These are phyloP conservation scores for Agaricus bisporus DNA, from an alignment of 768 basidiomycete species.

Conservation along the genomic window DNA sequence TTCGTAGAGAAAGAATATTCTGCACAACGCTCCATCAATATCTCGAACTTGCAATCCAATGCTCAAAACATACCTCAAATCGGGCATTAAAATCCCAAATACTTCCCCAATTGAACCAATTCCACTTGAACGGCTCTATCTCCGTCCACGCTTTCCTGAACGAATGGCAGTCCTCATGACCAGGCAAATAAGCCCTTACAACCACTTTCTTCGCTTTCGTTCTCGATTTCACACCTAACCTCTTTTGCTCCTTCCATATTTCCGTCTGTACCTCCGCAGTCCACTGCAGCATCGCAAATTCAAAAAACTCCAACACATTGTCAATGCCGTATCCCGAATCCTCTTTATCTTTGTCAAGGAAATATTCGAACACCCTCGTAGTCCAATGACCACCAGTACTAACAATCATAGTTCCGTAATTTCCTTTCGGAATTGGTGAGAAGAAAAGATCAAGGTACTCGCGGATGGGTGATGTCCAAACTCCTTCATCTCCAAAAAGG, in stretches of 20 bases:
- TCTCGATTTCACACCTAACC: slow-evolving; percentile 10
- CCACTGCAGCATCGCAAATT: slow-evolving; percentile 51
- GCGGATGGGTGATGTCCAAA: slow-evolving; percentile 46
- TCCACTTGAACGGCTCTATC: slow-evolving; percentile 36
- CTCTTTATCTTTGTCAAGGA: slow-evolving; percentile 17
- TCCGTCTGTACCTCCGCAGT: slow-evolving; percentile 42
- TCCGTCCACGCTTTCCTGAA: slow-evolving; percentile 37
- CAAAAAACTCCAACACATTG: slow-evolving; percentile 51
- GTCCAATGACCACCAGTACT: slow-evolving; percentile 72
- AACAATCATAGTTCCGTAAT: slow-evolving; percentile 57
- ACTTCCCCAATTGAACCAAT: slow-evolving; percentile 63
- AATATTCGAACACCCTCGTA: slow-evolving; percentile 40
- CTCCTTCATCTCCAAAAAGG: slow-evolving; percentile 50
- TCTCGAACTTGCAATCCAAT: background rate
- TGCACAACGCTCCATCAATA: slow-evolving; percentile 14
- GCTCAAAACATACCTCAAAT: slow-evolving; percentile 41
- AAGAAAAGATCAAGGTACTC: slow-evolving; percentile 51
- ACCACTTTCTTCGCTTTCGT: slow-evolving; percentile 35
- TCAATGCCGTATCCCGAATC: slow-evolving; percentile 43
- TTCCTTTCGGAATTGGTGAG: slow-evolving; percentile 37
- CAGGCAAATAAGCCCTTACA: slow-evolving; percentile 55
- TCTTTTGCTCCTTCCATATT: slow-evolving; percentile 26
- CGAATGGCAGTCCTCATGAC: slow-evolving; percentile 61
- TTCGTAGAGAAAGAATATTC: slow-evolving; percentile 31
- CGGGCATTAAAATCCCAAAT: slow-evolving; percentile 52